Conservation (phyloP, 768 basidiomycete genomes). For the Hygrocybe punicea region DNA sequence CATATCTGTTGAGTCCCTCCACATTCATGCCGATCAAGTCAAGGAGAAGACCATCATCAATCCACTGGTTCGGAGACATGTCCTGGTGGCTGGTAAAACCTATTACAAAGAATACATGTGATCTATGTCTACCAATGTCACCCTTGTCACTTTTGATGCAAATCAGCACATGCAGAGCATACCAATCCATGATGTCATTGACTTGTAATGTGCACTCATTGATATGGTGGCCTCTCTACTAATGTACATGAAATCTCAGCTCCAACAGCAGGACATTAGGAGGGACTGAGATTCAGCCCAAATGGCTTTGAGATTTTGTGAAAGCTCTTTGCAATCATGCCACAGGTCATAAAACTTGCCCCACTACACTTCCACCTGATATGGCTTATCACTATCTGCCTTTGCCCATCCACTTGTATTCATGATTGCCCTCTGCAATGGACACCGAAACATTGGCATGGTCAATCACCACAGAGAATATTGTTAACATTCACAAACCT, state of each 20-base stretch:
- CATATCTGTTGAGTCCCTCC: too few relatives aligned
- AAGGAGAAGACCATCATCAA: too few relatives aligned
- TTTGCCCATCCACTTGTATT: not conserved
- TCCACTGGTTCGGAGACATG: not conserved
- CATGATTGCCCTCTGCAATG: too few relatives aligned
- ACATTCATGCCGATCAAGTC: too few relatives aligned
- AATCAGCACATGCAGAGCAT: not conserved
- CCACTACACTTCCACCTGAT: not conserved
- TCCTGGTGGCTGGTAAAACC: not conserved
- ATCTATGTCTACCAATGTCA: not conserved
- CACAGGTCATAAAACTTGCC: not conserved
- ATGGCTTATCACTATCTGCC: not conserved
- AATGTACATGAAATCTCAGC: not conserved
- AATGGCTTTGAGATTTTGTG: not conserved
- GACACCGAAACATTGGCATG: too few relatives aligned
- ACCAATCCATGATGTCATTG: too few relatives aligned
- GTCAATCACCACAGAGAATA: not conserved
- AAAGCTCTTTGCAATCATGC: not conserved
- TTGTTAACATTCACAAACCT: not conserved
- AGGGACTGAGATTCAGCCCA: not conserved
- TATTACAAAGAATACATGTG: not conserved
- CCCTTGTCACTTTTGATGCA: not conserved
- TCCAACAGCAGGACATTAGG: not conserved
- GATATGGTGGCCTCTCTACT: not conserved
- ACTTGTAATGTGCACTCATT: not conserved